Base-by-base conservation (phyloP, 2,329 filamentous ascomycete species). In the Penicillium digitatum region DNA sequence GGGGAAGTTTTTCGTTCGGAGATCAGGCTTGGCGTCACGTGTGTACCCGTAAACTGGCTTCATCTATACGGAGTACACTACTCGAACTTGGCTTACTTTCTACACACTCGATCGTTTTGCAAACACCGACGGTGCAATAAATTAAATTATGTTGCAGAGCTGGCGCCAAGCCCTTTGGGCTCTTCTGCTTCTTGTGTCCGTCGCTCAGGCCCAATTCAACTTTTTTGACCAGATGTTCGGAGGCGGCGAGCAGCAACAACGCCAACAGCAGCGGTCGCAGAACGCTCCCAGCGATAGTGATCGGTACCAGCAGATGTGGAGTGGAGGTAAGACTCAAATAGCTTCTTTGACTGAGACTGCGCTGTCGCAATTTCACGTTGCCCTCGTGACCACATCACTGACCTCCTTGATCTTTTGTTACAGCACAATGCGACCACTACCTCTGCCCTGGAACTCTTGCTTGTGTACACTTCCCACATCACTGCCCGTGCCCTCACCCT, bases 171-270 rank as follows among this genome's bases (percentile, higher is more conserved):
- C 63, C 44, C 61, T 76, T 4, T 70, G 70, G 59, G 67, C 69
- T 54, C 70, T 90, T 16, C 76, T 88, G 47, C 72, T 90, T 27
- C 69, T 89, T 56, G 76, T 83, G 58, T 74, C 83, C 31, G 66
- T 77, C 16, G 85, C 81, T 4, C 78, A 82, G 54, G 90, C 90
- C 11, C 93, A 97, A 76, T 97, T 97, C 74, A 88, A 90, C 70
- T 96, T 99, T 82, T 99, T 97, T 76, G 92, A 96, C 72, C 90
- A 97, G 67, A 96, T 97, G 90, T 97, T 99, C 73, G 82, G 85
- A 65, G 83, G 83, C 62, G 79, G 80, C 56, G 76, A 76, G 58
- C 79, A 83, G 54, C 81, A 84, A 62, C 74, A 82, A 45, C 72
- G 77, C 22, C 78, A 81, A 39, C 80, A 82, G 40, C 79, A 81